phyloP scores from a whole-genome alignment of 345 rosid species.

The sweet orange (Citrus sinensis) region DVS_A1.0 CM039161.1:710001-710500 shows the following conservation, averaged over 20 bases:
- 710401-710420: not conserved
- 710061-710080: slow-evolving; percentile 8
- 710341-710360: not conserved
- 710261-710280: not conserved
- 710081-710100: slow-evolving; percentile 17
- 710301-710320: not conserved
- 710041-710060: slow-evolving; percentile 76
- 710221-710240: slow-evolving; percentile 99
- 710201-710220: slow-evolving; percentile 99
- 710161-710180: slow-evolving; percentile 91
- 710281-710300: not conserved
- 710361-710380: not conserved
- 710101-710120: not conserved
- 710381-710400: slow-evolving; percentile 3
- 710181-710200: slow-evolving; percentile 90
- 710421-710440: slow-evolving; percentile 9
- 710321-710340: slow-evolving; percentile 1
- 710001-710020: slow-evolving; percentile 84
- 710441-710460: slow-evolving; percentile 15
- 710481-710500: slow-evolving; percentile 23
- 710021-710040: slow-evolving; percentile 87
- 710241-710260: slow-evolving; percentile 21
- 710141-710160: slow-evolving; percentile 93
- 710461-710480: slow-evolving; percentile 9
- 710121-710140: slow-evolving; percentile 41